phyloP scores from a whole-genome alignment of 1,139 yeast genomes.

The Hansenula lynferdii region DNA sequence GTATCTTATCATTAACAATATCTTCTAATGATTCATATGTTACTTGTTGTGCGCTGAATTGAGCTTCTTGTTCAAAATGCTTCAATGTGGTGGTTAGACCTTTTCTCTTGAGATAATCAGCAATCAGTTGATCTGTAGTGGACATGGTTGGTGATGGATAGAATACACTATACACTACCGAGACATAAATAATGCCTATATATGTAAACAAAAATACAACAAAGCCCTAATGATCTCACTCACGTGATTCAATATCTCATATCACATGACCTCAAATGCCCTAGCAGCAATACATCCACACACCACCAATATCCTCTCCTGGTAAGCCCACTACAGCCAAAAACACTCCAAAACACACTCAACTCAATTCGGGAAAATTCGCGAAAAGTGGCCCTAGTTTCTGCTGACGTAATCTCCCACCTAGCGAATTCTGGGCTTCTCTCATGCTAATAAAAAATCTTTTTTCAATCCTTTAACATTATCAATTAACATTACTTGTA shows the following conservation, averaged over 20 bases:
- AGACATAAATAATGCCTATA: too few species aligned
- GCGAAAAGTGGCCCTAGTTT: neutral
- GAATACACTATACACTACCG: too few species aligned
- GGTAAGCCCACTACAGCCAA: neutral
- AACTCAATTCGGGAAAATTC: too few species aligned
- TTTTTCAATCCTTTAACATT: neutral
- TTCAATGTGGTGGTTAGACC: constrained; percentile 41
- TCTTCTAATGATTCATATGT: constrained; percentile 42
- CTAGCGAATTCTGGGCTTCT: neutral
- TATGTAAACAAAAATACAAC: too few species aligned
- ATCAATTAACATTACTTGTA: constrained; percentile 8
- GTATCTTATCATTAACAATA: constrained; percentile 46
- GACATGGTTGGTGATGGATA: constrained; percentile 6
- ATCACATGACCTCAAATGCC: too few species aligned
- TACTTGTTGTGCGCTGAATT: constrained; percentile 18
- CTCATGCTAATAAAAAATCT: neutral
- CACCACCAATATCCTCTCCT: too few species aligned
- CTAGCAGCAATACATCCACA: too few species aligned
- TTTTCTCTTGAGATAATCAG: constrained; percentile 47
- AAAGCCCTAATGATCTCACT: too few species aligned
- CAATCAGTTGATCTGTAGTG: constrained; percentile 38
- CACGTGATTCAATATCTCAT: too few species aligned
- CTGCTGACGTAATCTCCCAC: neutral
- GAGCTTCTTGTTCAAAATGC: constrained; percentile 44
- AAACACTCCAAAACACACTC: too few species aligned